Base-by-base conservation (phyloP, 257 asterid genomes). In the Petrea volubilis region DNA sequence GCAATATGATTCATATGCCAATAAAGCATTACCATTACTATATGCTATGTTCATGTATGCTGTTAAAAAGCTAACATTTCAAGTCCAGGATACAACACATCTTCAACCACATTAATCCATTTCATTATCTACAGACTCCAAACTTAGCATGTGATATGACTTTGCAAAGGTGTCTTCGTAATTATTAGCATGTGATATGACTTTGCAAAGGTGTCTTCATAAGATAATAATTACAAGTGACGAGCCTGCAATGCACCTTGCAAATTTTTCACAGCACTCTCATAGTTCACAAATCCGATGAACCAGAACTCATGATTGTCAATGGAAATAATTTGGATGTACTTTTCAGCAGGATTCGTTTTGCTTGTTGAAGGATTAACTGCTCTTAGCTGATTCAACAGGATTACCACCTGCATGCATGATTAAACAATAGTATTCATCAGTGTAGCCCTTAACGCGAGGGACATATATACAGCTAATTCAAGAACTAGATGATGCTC, bases 261-360 rank as follows among this genome's bases (percentile, higher is more conserved):
- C 36, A 95, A 76, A 80, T 64, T 67, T 59, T 84, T 87, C 67
- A 90, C 97, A 11, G 97, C 98, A 71, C 86, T 85, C 3, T 88
- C 91, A 51, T 95, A 95, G 87, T 81, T 68, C 61, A 95, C 70
- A 50, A 95, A 95, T 68, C 98, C 99, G 98, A 95, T 90, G 84
- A 82, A 95, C 98, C 98, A 95, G 84, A 92, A 95, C 76, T 95
- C 99, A 18, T 92, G 98, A 78, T 82, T 84, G 77, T 88, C 99
- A 14, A 88, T 82, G 2, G 96, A 92, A 56, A 88, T 92, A 38
- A 95, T 74, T 79, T 92, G 98, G 73, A 95, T 84, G 74, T 91
- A 94, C 80, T 94, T 91, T 74, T 91, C 97, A 28, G 95, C 85
- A 41, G 88, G 76, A 82, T 95, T 95, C 60, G 60, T 36, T 70